phyloP scores from a whole-genome alignment of 768 basidiomycete species.

The Amanita phalloides region DNA sequence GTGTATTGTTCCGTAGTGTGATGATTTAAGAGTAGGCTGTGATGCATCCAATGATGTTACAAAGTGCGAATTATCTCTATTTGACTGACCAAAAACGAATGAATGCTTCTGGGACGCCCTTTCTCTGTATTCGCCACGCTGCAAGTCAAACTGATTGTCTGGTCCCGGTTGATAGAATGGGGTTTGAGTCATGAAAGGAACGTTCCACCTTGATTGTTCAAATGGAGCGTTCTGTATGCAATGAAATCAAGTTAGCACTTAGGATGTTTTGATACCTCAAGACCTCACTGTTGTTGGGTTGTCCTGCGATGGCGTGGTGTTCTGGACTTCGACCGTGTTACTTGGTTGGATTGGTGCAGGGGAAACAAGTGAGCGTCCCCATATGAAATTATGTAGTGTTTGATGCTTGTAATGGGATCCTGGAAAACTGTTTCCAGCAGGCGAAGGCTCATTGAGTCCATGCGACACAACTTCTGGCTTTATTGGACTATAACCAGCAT shows the following conservation, averaged over 20 bases:
- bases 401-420: conserved; percentile 5
- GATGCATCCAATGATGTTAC: neutral
- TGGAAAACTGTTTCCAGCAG: neutral
- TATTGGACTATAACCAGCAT: neutral
- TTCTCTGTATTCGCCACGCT: neutral
- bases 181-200: neutral
- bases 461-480: conserved; percentile 1
- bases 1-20: neutral
- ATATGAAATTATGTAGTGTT: neutral
- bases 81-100: neutral
- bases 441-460: neutral
- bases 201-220: neutral
- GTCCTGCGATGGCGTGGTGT: neutral
- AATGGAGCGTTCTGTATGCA: neutral
- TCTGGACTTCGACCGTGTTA: neutral
- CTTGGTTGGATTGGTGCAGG: neutral
- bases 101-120: neutral
- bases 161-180: neutral
- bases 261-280: neutral
- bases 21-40: neutral
- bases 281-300: neutral
- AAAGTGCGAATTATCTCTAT: neutral
- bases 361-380: neutral
- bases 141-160: neutral
- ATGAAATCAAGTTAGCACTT: neutral